phyloP scores from a whole-genome alignment of 306 rosid species.

The Vachellia pachyceras region DNA sequence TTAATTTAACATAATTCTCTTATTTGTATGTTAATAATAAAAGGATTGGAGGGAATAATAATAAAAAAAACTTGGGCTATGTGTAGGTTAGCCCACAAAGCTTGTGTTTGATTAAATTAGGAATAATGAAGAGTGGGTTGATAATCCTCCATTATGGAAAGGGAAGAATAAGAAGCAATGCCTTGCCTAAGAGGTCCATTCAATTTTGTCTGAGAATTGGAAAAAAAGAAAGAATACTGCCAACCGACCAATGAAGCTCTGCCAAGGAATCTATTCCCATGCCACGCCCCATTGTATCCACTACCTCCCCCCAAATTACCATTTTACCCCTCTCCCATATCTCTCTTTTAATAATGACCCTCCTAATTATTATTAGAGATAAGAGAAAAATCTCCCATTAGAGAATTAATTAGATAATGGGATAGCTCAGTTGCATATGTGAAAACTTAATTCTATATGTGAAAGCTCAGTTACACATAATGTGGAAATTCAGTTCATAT shows the following conservation, averaged over 20 bases:
- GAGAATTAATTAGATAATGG: too few species aligned
- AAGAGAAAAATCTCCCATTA: too few species aligned
- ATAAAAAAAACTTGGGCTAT: conserved; percentile 25
- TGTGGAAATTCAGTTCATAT: too few species aligned
- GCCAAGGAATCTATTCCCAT: conserved; percentile 60
- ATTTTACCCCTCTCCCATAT: conserved; percentile 46
- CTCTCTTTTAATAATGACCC: conserved; percentile 20
- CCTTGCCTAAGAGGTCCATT: conserved; percentile 42
- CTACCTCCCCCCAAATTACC: conserved; percentile 46
- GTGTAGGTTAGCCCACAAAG: conserved; percentile 24
- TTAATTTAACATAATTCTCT: too few species aligned
- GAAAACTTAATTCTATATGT: too few species aligned
- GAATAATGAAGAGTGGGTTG: background rate
- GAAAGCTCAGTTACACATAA: too few species aligned
- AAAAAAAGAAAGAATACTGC: conserved; percentile 44
- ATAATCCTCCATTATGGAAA: conserved; percentile 43
- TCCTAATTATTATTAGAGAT: too few species aligned
- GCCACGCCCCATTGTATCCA: conserved; percentile 10
- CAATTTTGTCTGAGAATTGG: conserved; percentile 12
- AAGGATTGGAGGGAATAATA: too few species aligned
- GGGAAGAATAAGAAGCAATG: conserved; percentile 44
- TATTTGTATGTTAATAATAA: too few species aligned
- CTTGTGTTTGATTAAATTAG: conserved; percentile 2
- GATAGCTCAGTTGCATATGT: too few species aligned
- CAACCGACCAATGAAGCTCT: conserved; percentile 46